Evolutionary conservation across 257 asterid species (phyloP).

Genomic region (Solanum chiquidenum): DNA sequence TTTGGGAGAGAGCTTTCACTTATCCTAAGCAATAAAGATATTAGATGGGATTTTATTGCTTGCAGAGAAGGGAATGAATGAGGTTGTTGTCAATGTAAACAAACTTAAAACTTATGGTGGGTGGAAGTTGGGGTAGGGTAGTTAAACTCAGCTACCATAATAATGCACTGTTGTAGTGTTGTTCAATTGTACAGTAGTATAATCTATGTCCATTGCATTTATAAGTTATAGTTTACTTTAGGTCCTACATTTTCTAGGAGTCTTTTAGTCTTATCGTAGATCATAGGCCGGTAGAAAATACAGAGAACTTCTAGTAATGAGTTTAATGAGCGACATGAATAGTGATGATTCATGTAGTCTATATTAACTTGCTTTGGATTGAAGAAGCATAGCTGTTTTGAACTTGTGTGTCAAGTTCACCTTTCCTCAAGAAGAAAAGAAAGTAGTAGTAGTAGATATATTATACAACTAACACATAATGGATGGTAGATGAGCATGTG

Average conservation of each 20-base stretch:
- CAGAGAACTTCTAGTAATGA: background rate
- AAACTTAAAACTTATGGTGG: conserved; percentile 1
- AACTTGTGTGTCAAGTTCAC: background rate
- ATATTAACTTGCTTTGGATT: background rate
- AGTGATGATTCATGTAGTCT: background rate
- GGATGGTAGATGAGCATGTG: background rate
- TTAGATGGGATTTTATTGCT: background rate
- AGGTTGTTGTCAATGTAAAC: background rate
- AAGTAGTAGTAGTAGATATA: background rate
- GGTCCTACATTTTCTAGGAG: background rate
- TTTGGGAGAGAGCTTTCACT: background rate
- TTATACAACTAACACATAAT: background rate
- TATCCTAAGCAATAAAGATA: conserved; percentile 1
- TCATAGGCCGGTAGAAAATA: background rate
- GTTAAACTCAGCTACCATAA: conserved; percentile 1
- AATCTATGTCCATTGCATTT: background rate
- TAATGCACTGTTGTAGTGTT: background rate
- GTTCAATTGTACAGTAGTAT: background rate
- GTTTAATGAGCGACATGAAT: background rate
- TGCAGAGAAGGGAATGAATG: background rate
- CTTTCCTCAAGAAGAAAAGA: background rate
- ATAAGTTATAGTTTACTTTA: background rate
- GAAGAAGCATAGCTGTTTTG: background rate
- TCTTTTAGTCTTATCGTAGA: background rate
- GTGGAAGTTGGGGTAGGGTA: conserved; percentile 2